Percentiles rank a stretch among this genome's conserved stretches.
These are phyloP conservation scores for Petrea volubilis DNA, from an alignment of 257 asterid genomes.

Conservation along the genomic window DNA sequence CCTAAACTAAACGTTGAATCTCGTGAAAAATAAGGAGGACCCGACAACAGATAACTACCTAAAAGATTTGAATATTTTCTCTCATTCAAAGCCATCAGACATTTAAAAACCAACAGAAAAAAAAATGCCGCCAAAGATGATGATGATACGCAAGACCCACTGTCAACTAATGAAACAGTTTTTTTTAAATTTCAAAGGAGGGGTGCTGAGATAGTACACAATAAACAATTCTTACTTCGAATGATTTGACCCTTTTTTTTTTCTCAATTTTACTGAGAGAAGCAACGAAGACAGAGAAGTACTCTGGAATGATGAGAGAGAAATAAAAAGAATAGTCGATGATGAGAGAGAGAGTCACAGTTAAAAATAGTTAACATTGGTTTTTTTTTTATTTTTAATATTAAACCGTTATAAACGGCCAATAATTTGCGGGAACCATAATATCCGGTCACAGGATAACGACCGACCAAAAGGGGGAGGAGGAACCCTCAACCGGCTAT, in stretches of 20 bases:
- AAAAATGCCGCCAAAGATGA: conserved; percentile 48
- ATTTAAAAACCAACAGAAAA: conserved; percentile 26
- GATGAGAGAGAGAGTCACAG: conserved; percentile 13
- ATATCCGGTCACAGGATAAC: conserved; percentile 41
- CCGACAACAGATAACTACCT: conserved; percentile 61
- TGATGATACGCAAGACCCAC: conserved; percentile 42
- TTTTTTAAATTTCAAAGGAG: conserved; percentile 37
- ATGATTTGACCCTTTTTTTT: too few relatives aligned
- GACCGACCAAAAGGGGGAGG: conserved; percentile 47
- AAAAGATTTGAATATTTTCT: conserved; percentile 38
- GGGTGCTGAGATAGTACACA: conserved; percentile 33
- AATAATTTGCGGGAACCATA: conserved; percentile 48
- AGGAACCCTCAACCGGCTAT: conserved; percentile 49
- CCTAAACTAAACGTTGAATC: conserved; percentile 29
- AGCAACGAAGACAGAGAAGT: neutral
- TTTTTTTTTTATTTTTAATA: neutral
- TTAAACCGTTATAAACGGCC: conserved; percentile 22
- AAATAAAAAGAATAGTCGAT: conserved; percentile 31
- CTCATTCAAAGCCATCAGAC: conserved; percentile 47
- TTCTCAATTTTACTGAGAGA: conserved; percentile 7
- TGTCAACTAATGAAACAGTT: conserved; percentile 41
- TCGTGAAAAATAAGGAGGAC: conserved; percentile 13
- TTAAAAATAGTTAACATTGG: conserved; percentile 6
- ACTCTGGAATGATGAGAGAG: conserved; percentile 20
- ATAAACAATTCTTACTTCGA: neutral